Conservation (phyloP, 1,284 basidiomycete genomes). For the Sanguinoderma infundibulare region DNA sequence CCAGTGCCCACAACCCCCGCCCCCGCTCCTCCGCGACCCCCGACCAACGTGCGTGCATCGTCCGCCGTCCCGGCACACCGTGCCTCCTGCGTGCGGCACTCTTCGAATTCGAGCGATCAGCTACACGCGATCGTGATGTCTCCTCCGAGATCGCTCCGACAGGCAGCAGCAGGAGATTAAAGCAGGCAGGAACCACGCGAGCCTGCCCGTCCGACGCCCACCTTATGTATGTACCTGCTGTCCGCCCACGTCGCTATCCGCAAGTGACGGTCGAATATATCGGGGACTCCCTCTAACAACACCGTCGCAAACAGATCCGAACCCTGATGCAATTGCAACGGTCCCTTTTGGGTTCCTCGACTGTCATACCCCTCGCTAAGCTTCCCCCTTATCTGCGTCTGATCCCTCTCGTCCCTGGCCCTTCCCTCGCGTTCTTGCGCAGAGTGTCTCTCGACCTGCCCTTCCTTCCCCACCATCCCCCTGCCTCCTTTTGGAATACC, state of each 20-base stretch:
- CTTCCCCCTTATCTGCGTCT: constrained; percentile 20
- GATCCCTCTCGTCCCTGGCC: background rate
- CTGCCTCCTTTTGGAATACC: background rate
- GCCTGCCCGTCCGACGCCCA: constrained; percentile 3
- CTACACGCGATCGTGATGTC: constrained; percentile 1
- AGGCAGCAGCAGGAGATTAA: constrained; percentile 5
- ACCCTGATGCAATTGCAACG: constrained; percentile 13
- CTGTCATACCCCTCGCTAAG: constrained; percentile 10
- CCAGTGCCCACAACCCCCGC: constrained; percentile 13
- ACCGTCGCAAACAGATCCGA: constrained; percentile 18
- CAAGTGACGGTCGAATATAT: constrained; percentile 28
- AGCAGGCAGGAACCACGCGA: constrained; percentile 11
- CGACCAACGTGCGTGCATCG: constrained; percentile 40
- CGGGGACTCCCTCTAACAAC: constrained; percentile 22
- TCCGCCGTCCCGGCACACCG: background rate
- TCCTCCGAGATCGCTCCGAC: constrained; percentile 24
- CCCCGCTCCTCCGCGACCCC: constrained; percentile 25
- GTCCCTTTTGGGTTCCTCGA: constrained; percentile 3
- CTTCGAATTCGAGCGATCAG: constrained; percentile 9
- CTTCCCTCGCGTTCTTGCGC: background rate
- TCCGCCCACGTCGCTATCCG: constrained; percentile 24
- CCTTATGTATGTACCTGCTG: constrained; percentile 25
- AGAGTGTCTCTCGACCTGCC: constrained; percentile 1
- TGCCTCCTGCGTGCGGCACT: background rate
- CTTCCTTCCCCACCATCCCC: background rate